phyloP scores from a whole-genome alignment of 2,329 filamentous ascomycete species.

The Botrytis byssoidea region DNA sequence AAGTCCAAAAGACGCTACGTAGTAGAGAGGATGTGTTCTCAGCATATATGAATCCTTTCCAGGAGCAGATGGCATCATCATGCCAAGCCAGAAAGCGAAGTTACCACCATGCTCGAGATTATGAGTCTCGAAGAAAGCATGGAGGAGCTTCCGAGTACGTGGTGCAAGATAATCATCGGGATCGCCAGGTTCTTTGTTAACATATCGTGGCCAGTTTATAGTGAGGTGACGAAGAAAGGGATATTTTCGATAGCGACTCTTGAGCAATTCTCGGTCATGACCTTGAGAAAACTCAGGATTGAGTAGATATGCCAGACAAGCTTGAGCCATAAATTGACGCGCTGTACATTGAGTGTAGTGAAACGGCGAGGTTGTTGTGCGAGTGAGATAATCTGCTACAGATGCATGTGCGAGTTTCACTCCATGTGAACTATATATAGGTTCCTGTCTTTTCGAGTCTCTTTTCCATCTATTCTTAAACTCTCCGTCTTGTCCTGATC shows the following conservation, averaged over 20 bases:
- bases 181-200: conserved; percentile 10
- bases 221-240: conserved; percentile 27
- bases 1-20: conserved; percentile 31
- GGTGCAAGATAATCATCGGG: conserved; percentile 21
- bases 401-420: conserved; percentile 31
- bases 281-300: conserved; percentile 24
- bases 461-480: not conserved
- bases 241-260: conserved; percentile 15
- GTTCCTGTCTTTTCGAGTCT: not conserved
- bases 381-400: conserved; percentile 29
- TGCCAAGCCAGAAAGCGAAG: conserved; percentile 29
- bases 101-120: conserved; percentile 26
- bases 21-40: conserved; percentile 30
- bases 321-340: conserved; percentile 25
- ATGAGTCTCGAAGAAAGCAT: conserved; percentile 28
- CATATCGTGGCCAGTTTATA: conserved; percentile 21
- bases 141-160: conserved; percentile 22
- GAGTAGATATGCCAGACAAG: conserved; percentile 28
- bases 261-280: not conserved
- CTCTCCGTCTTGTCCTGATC: not conserved
- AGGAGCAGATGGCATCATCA: conserved; percentile 24
- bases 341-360: conserved; percentile 25
- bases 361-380: conserved; percentile 23
- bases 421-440: not conserved
- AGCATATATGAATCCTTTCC: conserved; percentile 9